Evolutionary conservation across 2,329 filamentous ascomycete genomes (phyloP).

Genomic region (Sodiomyces alkalinus): DNA sequence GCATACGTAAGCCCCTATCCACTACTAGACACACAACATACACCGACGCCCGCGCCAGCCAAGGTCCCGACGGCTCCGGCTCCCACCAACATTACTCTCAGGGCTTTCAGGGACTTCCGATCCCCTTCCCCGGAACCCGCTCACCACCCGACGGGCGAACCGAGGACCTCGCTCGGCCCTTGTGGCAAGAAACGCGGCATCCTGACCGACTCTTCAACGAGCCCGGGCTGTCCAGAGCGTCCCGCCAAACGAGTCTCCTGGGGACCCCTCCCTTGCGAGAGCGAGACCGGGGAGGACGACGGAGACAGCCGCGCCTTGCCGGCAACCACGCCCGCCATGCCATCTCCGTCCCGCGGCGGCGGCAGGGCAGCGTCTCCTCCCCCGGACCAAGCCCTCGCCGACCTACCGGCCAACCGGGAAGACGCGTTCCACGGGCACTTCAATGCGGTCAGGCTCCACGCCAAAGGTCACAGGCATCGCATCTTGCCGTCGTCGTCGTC

Average conservation of each 20-base stretch:
- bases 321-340: neutral
- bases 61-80: neutral
- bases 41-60: neutral
- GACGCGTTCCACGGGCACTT: slow-evolving; percentile 33
- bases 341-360: slow-evolving; percentile 1
- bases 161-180: slow-evolving; percentile 10
- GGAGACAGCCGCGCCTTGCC: slow-evolving; percentile 4
- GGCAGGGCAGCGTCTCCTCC: slow-evolving; percentile 26
- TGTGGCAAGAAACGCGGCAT: slow-evolving; percentile 19
- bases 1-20: too few relatives aligned
- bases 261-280: slow-evolving; percentile 17
- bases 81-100: slow-evolving; percentile 23
- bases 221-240: slow-evolving; percentile 3
- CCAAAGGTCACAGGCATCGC: slow-evolving; percentile 14
- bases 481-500: slow-evolving; percentile 26
- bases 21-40: neutral
- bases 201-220: slow-evolving; percentile 16
- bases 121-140: slow-evolving; percentile 29
- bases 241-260: slow-evolving; percentile 20
- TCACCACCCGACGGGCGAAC: slow-evolving; percentile 8
- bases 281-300: slow-evolving; percentile 9
- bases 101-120: slow-evolving; percentile 36
- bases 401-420: slow-evolving; percentile 18
- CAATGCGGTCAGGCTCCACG: slow-evolving; percentile 22
- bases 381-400: slow-evolving; percentile 18